Conservation (phyloP, 1,284 basidiomycete genomes). For the Mycena citricolor region DNA sequence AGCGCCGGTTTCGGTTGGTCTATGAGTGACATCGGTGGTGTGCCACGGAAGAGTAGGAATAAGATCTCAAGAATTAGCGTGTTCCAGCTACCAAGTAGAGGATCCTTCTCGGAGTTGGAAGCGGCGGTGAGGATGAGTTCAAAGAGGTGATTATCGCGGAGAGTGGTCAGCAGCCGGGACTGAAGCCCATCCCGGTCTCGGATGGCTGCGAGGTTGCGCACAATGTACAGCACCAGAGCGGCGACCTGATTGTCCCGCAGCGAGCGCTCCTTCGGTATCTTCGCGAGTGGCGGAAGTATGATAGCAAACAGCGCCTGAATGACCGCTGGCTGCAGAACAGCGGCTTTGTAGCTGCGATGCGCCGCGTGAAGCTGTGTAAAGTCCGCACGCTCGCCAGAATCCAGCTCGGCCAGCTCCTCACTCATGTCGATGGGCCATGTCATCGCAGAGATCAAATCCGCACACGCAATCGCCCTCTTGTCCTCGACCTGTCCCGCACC, state of each 20-base stretch:
- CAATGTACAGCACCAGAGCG: conserved; percentile 83
- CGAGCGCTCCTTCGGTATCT: conserved; percentile 59
- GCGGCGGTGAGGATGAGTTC: conserved; percentile 84
- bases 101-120: conserved; percentile 67
- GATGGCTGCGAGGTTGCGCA: conserved; percentile 90
- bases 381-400: conserved; percentile 75
- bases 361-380: conserved; percentile 80
- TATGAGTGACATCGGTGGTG: conserved; percentile 62
- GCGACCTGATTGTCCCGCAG: conserved; percentile 85
- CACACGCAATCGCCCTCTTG: conserved; percentile 83
- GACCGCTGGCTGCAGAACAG: conserved; percentile 64
- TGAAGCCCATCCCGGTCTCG: conserved; percentile 80
- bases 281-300: conserved; percentile 68
- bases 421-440: conserved; percentile 97
- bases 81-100: conserved; percentile 81
- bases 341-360: conserved; percentile 86
- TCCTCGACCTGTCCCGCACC: conserved; percentile 76
- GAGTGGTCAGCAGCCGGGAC: conserved; percentile 68
- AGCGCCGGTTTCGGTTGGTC: conserved; percentile 65
- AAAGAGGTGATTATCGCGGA: conserved; percentile 73
- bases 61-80: conserved; percentile 88
- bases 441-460: conserved; percentile 90
- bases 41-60: conserved; percentile 81
- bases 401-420: conserved; percentile 87
- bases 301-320: conserved; percentile 71